These are phyloP conservation scores for Penicillium coffeae DNA, from an alignment of 495 filamentous ascomycete species.

Conservation along the genomic window DNA sequence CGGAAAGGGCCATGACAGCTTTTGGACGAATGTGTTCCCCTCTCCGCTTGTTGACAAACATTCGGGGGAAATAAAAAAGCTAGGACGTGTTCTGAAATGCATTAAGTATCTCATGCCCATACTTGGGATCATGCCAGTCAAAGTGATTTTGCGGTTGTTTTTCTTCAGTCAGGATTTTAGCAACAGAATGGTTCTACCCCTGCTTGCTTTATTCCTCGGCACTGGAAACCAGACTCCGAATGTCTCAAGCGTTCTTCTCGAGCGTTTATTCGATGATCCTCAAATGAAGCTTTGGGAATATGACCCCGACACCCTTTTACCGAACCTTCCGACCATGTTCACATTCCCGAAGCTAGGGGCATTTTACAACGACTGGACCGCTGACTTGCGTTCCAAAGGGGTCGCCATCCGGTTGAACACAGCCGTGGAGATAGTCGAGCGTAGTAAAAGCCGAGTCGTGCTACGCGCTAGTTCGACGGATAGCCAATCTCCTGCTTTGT, in stretches of 20 bases:
- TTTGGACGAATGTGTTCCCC: constrained; percentile 82
- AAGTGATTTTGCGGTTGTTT: constrained; percentile 63
- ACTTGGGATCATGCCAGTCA: constrained; percentile 71
- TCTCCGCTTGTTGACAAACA: constrained; percentile 61
- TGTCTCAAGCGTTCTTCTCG: constrained; percentile 69
- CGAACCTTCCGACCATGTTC: constrained; percentile 74
- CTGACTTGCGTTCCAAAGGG: constrained; percentile 56
- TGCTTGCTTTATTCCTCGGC: constrained; percentile 76
- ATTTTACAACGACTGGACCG: constrained; percentile 68
- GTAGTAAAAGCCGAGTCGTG: constrained; percentile 56
- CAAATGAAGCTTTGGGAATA: constrained; percentile 76
- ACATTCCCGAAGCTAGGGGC: constrained; percentile 71
- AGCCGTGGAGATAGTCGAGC: constrained; percentile 54
- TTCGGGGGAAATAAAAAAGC: constrained; percentile 61
- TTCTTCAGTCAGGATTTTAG: constrained; percentile 71
- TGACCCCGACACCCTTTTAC: constrained; percentile 61
- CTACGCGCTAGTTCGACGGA: constrained; percentile 14
- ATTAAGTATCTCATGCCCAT: constrained; percentile 68
- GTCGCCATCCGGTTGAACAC: constrained; percentile 63
- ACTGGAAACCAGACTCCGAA: constrained; percentile 77
- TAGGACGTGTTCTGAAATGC: constrained; percentile 60
- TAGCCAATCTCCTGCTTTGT: neutral
- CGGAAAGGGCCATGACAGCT: constrained; percentile 65
- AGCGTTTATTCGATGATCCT: constrained; percentile 69
- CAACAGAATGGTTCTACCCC: constrained; percentile 67